Evolutionary conservation across 2,329 filamentous ascomycete species (phyloP).

Genomic region (Fusarium mexicanum): DNA sequence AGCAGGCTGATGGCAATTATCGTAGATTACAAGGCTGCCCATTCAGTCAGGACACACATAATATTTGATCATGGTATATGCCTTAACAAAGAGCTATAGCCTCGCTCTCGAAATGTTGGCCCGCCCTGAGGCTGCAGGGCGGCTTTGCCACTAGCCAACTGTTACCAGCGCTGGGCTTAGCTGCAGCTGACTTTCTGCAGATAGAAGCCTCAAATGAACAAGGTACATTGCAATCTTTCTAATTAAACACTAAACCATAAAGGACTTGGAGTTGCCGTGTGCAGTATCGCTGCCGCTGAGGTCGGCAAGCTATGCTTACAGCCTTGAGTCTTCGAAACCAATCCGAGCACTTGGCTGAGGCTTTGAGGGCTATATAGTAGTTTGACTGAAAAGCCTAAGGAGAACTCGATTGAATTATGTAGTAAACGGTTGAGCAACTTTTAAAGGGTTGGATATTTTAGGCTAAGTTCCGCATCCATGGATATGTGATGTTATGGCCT

Average conservation of each 20-base stretch:
- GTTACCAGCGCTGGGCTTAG: not conserved
- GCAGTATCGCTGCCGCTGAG: not conserved
- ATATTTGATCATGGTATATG: not conserved
- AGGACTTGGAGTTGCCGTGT: not conserved
- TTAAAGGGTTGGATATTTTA: too few species aligned
- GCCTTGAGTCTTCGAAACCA: not conserved
- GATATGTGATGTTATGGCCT: not conserved
- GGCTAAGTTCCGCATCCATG: not conserved
- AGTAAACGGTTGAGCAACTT: too few species aligned
- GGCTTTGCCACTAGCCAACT: not conserved
- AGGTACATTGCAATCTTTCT: fast-evolving
- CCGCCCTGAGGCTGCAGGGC: not conserved
- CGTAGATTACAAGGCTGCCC: too few species aligned
- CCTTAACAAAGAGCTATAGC: not conserved
- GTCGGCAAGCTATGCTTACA: not conserved
- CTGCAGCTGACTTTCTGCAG: not conserved
- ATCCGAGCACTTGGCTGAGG: not conserved
- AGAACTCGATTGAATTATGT: too few species aligned
- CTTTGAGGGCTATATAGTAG: not conserved
- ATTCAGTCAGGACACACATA: not conserved
- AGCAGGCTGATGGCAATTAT: not conserved
- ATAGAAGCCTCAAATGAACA: not conserved
- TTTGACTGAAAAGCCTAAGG: fast-evolving
- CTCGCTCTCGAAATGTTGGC: not conserved
- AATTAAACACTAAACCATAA: fast-evolving